Conservation (phyloP, 176 grass and related monocot genomes). For the Melocanna baccifera region DNA sequence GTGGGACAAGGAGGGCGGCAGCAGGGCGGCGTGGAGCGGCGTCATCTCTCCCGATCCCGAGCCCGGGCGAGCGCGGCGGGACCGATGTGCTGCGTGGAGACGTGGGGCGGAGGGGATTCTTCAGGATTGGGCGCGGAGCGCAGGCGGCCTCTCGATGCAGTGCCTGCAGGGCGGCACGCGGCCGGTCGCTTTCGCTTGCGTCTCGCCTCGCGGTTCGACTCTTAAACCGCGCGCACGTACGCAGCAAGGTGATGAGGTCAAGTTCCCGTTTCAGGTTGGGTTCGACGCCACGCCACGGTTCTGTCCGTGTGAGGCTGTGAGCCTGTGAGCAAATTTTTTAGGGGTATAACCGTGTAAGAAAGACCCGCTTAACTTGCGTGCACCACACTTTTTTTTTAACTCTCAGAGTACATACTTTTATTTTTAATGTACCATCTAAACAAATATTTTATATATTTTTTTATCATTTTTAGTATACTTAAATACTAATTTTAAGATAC, state of each 20-base stretch:
- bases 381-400: too few species aligned
- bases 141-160: conserved; percentile 49
- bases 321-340: too few species aligned
- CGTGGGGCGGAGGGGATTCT: conserved; percentile 38
- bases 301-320: too few species aligned
- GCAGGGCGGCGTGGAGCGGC: conserved; percentile 39
- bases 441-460: too few species aligned
- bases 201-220: not conserved
- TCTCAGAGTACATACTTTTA: too few species aligned
- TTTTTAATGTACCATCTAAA: too few species aligned
- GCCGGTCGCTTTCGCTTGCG: conserved; percentile 27
- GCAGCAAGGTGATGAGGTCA: too few species aligned
- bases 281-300: not conserved
- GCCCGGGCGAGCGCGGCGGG: not conserved
- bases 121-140: conserved; percentile 45
- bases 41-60: conserved; percentile 20
- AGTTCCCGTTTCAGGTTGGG: not conserved
- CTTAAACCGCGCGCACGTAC: not conserved
- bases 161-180: conserved; percentile 23
- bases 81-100: not conserved
- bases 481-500: too few species aligned
- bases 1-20: not conserved
- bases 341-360: too few species aligned
- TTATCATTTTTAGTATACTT: too few species aligned
- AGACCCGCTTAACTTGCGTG: too few species aligned